Base-by-base conservation (phyloP, 306 rosid genomes). In the Quercus ilex region DNA sequence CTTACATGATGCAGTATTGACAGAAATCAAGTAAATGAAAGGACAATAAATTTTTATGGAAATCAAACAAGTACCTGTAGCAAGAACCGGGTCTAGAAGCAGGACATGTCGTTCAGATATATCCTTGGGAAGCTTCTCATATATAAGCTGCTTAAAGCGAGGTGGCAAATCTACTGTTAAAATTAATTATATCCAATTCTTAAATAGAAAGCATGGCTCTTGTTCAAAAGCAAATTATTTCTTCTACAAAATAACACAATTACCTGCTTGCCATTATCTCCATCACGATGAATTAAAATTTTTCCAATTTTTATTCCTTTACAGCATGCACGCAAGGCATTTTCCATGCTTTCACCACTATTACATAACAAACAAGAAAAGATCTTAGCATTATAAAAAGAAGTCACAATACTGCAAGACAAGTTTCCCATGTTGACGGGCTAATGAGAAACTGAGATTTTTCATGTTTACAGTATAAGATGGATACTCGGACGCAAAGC, bases 311-410 rank as follows among this genome's bases (percentile, higher is more conserved):
- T 95, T 64, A 95, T 95, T 75, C 99, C 98, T 82, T 95, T 95
- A 89, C 99, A 95, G 80, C 99, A 92, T 77, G 99, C 97, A 75
- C 98, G 98, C 74, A 95, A 80, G 19, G 98, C 98, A 78, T 92
- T 94, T 89, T 94, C 98, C 98, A 94, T 94, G 90, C 98, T 94
- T 85, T 92, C 99, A 77, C 99, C 99, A 89, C 99, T 95, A 46
- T 43, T 64, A 83, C 56, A 77, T 49, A 86, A 82, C 77, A 71
- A 83, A 80, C 79, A 86, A 70, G 21, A 72, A 77, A 76, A 79
- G 69, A 18, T 53, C 31, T 71, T 74, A 51, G 25, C 1, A 19
- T 17, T 64, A 7, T 5, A 15, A 64, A 63, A 64, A 28, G 11
- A 5, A 63, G 19, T 35, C 71, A 67, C 52, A 19, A n/a, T 35